Evolutionary conservation across 306 rosid species (phyloP).

Genomic region (Cucumis cinereus): DNA sequence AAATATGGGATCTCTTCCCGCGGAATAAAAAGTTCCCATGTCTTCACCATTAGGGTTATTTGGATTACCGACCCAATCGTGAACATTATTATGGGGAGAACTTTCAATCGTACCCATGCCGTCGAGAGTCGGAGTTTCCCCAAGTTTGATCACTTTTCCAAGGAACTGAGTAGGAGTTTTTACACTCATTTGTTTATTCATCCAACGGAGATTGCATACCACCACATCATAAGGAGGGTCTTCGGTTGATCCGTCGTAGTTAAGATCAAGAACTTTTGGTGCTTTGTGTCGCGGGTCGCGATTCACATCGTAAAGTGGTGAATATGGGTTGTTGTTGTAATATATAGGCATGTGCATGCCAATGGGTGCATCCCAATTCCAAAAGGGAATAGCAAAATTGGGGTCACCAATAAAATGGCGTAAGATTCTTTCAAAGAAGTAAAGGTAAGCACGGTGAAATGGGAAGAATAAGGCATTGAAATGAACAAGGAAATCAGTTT

Average conservation of each 20-base stretch:
- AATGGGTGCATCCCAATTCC: conserved; percentile 49
- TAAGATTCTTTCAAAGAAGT: conserved; percentile 57
- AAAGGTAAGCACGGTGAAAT: conserved; percentile 59
- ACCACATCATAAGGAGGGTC: too few relatives aligned
- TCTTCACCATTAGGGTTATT: conserved; percentile 23
- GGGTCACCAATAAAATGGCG: conserved; percentile 58
- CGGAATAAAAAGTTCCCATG: conserved; percentile 61
- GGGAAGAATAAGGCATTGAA: conserved; percentile 70
- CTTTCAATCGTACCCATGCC: too few relatives aligned
- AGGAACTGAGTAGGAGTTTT: conserved; percentile 35
- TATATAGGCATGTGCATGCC: conserved; percentile 59
- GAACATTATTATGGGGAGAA: not conserved
- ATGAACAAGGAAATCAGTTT: conserved; percentile 33
- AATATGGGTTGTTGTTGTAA: conserved; percentile 23
- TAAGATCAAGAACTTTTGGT: conserved; percentile 20
- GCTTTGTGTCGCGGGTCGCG: conserved; percentile 43
- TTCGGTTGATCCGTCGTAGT: conserved; percentile 10
- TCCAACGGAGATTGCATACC: conserved; percentile 27
- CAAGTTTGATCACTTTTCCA: conserved; percentile 15
- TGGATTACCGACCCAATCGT: not conserved
- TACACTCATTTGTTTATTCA: conserved; percentile 60
- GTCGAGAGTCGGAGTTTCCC: too few relatives aligned
- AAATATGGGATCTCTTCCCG: conserved; percentile 62
- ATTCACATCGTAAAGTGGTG: not conserved
- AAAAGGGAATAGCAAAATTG: conserved; percentile 45